Conservation (phyloP, 768 basidiomycete species). For the Russula sp. region DNA sequence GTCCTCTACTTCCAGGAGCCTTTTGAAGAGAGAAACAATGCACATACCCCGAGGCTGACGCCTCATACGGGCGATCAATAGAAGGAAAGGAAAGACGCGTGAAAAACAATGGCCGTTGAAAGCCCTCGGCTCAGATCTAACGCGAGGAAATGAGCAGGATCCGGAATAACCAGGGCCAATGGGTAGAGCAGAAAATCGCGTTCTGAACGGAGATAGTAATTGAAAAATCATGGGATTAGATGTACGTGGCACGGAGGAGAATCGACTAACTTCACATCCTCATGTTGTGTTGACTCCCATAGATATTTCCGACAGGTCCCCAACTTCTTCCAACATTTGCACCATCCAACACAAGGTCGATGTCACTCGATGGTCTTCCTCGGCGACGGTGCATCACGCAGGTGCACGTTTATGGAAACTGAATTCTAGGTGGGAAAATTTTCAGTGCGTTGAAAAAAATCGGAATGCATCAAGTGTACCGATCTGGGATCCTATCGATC, state of each 20-base stretch:
- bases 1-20: background rate
- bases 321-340: background rate
- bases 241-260: background rate
- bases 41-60: constrained; percentile 3
- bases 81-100: background rate
- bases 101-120: background rate
- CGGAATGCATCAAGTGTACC: constrained; percentile 44
- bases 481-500: constrained; percentile 75
- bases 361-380: no score
- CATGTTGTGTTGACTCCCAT: constrained; percentile 39
- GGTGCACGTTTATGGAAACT: constrained; percentile 76
- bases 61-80: background rate
- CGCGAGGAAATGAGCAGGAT: background rate
- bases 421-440: constrained; percentile 42
- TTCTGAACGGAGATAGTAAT: background rate
- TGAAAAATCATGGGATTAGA: constrained; percentile 8
- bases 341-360: constrained; percentile 49
- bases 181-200: background rate
- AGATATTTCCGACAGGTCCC: background rate
- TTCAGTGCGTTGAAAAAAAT: constrained; percentile 3
- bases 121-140: background rate
- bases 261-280: background rate
- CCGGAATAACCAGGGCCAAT: background rate
- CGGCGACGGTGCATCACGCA: constrained; percentile 52
- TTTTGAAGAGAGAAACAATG: constrained; percentile 16